These are phyloP conservation scores for Fusarium temperatum DNA, from an alignment of 2,329 filamentous ascomycete genomes.

Conservation along the genomic window DNA sequence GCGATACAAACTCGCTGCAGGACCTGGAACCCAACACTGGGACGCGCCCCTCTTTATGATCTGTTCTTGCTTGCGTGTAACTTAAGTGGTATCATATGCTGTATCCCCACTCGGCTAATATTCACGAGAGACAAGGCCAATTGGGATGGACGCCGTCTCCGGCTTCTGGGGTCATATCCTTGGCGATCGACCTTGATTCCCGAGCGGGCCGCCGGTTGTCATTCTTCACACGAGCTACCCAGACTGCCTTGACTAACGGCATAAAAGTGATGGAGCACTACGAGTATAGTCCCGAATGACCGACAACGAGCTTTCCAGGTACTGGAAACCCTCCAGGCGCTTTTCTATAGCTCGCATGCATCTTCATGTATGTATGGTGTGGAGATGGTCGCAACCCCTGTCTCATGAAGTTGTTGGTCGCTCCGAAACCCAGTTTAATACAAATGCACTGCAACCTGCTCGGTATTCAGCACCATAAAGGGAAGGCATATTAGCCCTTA, in stretches of 20 bases:
- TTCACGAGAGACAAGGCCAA: background rate
- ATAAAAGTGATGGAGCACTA: background rate
- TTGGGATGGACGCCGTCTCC: background rate
- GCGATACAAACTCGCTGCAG: background rate
- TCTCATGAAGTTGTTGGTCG: background rate
- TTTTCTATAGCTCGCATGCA: background rate
- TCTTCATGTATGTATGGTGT: background rate
- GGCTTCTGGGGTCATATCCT: background rate
- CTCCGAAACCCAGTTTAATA: background rate
- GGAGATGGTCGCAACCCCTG: background rate
- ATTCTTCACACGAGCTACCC: background rate
- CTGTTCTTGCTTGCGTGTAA: background rate
- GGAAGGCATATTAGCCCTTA: background rate
- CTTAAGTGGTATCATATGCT: background rate
- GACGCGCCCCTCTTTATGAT: slow-evolving; percentile 9
- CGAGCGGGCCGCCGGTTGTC: background rate
- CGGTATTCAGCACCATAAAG: background rate
- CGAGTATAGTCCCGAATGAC: background rate
- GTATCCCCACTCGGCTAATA: slow-evolving; percentile 4
- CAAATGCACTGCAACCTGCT: background rate
- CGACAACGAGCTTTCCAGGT: accelerated
- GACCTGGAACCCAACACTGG: background rate
- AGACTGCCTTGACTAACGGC: background rate
- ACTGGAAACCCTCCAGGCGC: no score
- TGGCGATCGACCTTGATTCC: background rate